Conservation (phyloP, 352 stramenopile genomes). For the Albugo candida region DNA sequence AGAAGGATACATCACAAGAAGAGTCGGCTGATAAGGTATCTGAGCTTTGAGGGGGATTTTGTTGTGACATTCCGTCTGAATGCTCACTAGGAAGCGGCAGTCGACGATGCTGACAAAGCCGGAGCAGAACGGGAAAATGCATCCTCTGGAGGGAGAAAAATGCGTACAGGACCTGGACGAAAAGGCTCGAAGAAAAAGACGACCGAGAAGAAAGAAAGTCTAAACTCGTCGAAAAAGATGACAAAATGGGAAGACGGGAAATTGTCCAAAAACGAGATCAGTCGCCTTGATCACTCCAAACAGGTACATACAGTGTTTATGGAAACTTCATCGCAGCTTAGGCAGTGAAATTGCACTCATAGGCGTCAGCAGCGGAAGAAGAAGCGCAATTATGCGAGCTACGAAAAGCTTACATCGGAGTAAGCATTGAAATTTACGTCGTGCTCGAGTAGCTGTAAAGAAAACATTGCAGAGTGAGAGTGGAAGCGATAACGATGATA, state of each 20-base stretch:
- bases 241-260: slow-evolving; percentile 74
- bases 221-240: slow-evolving; percentile 37
- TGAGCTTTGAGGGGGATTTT: too few species aligned
- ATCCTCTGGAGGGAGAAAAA: slow-evolving; percentile 20
- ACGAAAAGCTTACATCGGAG: slow-evolving; percentile 65
- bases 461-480: slow-evolving; percentile 47
- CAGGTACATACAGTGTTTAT: slow-evolving; percentile 17
- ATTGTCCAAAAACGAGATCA: slow-evolving; percentile 66
- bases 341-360: background rate
- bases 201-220: slow-evolving; percentile 23
- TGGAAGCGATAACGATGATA: slow-evolving; percentile 53
- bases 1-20: background rate
- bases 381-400: slow-evolving; percentile 45
- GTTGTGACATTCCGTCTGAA: too few species aligned
- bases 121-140: background rate
- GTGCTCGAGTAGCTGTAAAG: slow-evolving; percentile 9
- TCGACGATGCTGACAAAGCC: slow-evolving; percentile 34
- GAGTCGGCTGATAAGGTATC: too few species aligned
- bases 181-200: slow-evolving; percentile 39
- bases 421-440: slow-evolving; percentile 11
- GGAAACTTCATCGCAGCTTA: background rate
- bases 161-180: slow-evolving; percentile 38
- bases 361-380: slow-evolving; percentile 53
- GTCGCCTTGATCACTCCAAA: slow-evolving; percentile 47
- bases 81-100: slow-evolving; percentile 21